phyloP scores from a whole-genome alignment of 257 asterid species.

The Nicotiana sylvestris region DNA sequence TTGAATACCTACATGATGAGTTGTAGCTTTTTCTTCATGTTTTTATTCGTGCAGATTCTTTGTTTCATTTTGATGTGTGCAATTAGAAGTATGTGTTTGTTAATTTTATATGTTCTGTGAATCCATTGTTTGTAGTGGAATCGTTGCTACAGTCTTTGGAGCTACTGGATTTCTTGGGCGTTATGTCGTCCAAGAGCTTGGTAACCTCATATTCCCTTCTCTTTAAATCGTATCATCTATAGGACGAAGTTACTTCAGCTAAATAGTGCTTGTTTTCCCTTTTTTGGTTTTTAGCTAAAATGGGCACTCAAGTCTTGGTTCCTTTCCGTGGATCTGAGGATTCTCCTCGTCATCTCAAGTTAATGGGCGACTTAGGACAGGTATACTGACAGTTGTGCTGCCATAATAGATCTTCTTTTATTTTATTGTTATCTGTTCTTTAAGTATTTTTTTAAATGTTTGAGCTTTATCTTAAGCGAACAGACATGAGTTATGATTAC shows the following conservation, averaged over 20 bases:
- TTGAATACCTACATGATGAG: background rate
- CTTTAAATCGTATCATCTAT: background rate
- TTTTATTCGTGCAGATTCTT: background rate
- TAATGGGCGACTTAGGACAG: constrained; percentile 99
- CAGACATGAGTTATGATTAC: background rate
- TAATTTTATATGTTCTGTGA: background rate
- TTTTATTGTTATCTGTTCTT: background rate
- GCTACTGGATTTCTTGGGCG: constrained; percentile 97
- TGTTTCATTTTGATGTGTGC: background rate
- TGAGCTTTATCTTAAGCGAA: background rate
- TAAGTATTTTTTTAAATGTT: background rate
- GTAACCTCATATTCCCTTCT: constrained; percentile 34
- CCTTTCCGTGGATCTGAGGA: constrained; percentile 98
- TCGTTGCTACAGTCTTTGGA: constrained; percentile 91
- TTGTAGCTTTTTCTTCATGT: background rate
- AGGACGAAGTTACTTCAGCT: background rate
- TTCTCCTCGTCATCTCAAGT: constrained; percentile 88
- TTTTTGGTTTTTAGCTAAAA: constrained; percentile 59
- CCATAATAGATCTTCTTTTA: background rate
- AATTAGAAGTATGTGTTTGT: background rate
- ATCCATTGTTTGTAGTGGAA: constrained; percentile 58
- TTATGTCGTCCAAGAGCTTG: constrained; percentile 88
- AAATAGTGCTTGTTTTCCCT: background rate
- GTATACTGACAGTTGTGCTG: constrained; percentile 29
- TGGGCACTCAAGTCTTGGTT: constrained; percentile 92